Conservation (phyloP, 2,329 filamentous ascomycete species). For the Pseudocercospora cruenta region DNA sequence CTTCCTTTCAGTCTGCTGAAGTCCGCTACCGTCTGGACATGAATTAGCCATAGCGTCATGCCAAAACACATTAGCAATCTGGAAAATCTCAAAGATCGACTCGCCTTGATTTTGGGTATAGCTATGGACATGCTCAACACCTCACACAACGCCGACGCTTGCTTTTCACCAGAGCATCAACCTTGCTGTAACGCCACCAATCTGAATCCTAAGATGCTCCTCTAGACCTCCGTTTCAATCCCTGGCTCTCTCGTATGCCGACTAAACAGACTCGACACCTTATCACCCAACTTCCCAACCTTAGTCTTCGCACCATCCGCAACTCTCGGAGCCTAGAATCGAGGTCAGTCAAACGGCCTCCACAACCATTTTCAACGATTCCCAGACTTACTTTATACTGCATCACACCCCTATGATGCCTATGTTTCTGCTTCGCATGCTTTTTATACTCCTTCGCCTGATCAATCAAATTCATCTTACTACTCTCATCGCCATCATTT, state of each 20-base stretch:
- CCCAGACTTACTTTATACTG: constrained; percentile 61
- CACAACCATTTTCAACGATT: neutral
- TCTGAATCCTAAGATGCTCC: neutral
- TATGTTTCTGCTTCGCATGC: constrained; percentile 63
- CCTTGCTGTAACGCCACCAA: neutral
- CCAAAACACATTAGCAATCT: too few relatives aligned
- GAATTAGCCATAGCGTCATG: too few relatives aligned
- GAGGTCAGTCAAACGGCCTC: neutral
- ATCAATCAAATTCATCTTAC: constrained; percentile 48
- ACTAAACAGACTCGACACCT: constrained; percentile 55
- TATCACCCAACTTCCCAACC: constrained; percentile 54
- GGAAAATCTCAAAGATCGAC: too few relatives aligned
- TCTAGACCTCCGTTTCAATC: constrained; percentile 70
- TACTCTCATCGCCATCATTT: constrained; percentile 40
- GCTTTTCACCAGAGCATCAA: neutral
- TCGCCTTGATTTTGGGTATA: neutral
- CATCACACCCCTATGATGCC: constrained; percentile 71
- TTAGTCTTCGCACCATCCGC: constrained; percentile 64
- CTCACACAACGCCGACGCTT: neutral
- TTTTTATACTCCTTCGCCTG: constrained; percentile 64
- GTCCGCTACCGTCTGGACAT: too few relatives aligned
- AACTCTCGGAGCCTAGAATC: constrained; percentile 52
- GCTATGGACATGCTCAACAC: too few relatives aligned
- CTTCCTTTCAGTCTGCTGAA: too few relatives aligned
- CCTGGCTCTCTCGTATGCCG: constrained; percentile 62